Percentiles rank a stretch among this genome's conserved stretches.
These are phyloP conservation scores for Cyclotella distinguenda DNA, from an alignment of 108 stramenopile species.

Conservation along the genomic window DNA sequence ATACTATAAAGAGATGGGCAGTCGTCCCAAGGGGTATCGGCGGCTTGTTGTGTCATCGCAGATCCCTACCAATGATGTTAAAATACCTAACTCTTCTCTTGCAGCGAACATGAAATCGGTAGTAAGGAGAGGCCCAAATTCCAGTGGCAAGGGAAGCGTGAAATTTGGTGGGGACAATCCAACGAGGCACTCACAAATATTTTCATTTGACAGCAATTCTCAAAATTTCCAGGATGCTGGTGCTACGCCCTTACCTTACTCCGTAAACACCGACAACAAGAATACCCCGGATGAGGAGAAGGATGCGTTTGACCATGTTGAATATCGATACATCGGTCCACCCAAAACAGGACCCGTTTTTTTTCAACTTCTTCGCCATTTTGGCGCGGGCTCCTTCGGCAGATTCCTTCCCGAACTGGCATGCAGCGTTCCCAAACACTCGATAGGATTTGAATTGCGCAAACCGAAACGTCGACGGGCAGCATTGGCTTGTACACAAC, in stretches of 20 bases:
- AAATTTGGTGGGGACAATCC: background rate
- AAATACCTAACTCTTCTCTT: conserved; percentile 15
- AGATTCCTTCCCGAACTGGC: conserved; percentile 47
- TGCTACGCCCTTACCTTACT: too few species aligned
- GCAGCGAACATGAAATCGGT: background rate
- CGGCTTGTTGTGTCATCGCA: conserved; percentile 35
- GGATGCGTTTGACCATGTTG: conserved; percentile 34
- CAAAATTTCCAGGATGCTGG: too few species aligned
- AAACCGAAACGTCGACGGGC: conserved; percentile 15
- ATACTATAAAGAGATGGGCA: conserved; percentile 35
- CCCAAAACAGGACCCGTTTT: conserved; percentile 32
- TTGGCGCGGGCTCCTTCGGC: conserved; percentile 41
- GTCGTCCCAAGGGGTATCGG: conserved; percentile 44
- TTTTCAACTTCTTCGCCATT: conserved; percentile 34
- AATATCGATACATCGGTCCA: conserved; percentile 38
- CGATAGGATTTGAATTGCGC: conserved; percentile 30
- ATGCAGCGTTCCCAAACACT: conserved; percentile 43
- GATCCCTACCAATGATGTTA: conserved; percentile 6
- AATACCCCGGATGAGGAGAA: conserved; percentile 16
- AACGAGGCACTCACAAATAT: background rate
- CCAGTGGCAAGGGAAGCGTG: background rate
- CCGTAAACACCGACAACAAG: too few species aligned
- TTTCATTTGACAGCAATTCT: too few species aligned
- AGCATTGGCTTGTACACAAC: conserved; percentile 30
- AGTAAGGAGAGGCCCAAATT: background rate